Conservation (phyloP, 2,329 filamentous ascomycete genomes). For the Diplodia scrobiculata region DNA sequence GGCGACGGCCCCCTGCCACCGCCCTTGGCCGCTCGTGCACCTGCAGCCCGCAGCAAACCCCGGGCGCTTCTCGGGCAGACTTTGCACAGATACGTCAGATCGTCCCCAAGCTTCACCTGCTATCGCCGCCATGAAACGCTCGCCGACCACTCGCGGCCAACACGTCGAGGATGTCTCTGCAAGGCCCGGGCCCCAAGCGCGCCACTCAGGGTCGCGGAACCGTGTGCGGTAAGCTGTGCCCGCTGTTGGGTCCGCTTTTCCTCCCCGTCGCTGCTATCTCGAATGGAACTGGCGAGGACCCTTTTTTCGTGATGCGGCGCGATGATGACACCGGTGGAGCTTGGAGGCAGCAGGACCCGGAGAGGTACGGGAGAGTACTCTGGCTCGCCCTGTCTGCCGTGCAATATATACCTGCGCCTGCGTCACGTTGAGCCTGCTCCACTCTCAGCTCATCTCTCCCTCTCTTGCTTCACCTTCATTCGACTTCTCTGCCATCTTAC, state of each 20-base stretch:
- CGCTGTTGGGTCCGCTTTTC: conserved; percentile 30
- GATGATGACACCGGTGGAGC: conserved; percentile 32
- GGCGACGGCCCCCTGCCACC: conserved; percentile 15
- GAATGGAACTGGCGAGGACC: conserved; percentile 24
- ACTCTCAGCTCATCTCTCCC: conserved; percentile 16
- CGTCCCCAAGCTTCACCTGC: conserved; percentile 28
- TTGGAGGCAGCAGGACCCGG: conserved; percentile 24
- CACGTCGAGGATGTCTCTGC: conserved; percentile 26
- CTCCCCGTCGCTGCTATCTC: conserved; percentile 24
- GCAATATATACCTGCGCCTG: conserved; percentile 28
- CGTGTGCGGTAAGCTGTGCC: conserved; percentile 22
- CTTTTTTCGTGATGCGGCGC: conserved; percentile 29
- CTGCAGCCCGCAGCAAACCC: neutral
- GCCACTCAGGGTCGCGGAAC: conserved; percentile 28
- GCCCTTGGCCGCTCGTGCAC: conserved; percentile 22
- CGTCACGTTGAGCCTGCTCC: conserved; percentile 22
- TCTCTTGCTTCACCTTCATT: neutral
- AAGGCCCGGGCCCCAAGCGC: conserved; percentile 20
- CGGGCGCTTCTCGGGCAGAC: conserved; percentile 25
- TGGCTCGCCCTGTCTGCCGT: neutral
- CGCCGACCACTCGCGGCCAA: conserved; percentile 22
- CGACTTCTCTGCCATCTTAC: neutral
- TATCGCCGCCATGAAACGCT: conserved; percentile 29
- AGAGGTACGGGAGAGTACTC: conserved; percentile 27
- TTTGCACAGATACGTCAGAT: conserved; percentile 26